phyloP scores from a whole-genome alignment of 2,329 filamentous ascomycete genomes.

The Cytospora leucostoma region DNA sequence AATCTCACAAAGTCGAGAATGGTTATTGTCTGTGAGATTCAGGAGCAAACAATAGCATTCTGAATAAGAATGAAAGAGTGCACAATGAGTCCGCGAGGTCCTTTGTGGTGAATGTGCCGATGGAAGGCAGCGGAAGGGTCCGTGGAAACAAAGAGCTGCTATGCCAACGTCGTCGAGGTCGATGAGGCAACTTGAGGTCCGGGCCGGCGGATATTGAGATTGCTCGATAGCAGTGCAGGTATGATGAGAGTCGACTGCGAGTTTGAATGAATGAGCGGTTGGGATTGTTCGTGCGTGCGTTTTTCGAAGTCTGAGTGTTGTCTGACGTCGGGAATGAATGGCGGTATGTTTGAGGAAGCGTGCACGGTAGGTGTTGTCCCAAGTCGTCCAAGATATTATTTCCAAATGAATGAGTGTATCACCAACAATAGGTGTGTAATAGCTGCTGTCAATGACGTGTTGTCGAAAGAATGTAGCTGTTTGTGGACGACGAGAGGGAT shows the following conservation, averaged over 20 bases:
- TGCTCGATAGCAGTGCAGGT: conserved; percentile 13
- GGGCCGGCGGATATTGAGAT: conserved; percentile 24
- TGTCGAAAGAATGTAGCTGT: conserved; percentile 21
- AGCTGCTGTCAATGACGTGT: background rate
- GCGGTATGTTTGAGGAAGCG: conserved; percentile 11
- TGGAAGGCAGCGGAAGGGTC: conserved; percentile 2
- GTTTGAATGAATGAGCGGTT: background rate
- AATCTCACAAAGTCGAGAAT: conserved; percentile 13
- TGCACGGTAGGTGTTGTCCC: conserved; percentile 10
- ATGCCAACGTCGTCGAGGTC: conserved; percentile 13
- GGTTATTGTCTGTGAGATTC: conserved; percentile 22
- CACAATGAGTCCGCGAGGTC: conserved; percentile 12
- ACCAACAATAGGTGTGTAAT: conserved; percentile 9
- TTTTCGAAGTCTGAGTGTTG: conserved; percentile 14
- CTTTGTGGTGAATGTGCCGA: conserved; percentile 18
- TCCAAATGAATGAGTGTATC: conserved; percentile 12
- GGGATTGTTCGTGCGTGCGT: conserved; percentile 1
- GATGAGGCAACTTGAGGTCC: conserved; percentile 23
- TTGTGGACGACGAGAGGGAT: conserved; percentile 15
- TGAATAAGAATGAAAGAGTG: conserved; percentile 11
- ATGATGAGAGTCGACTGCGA: conserved; percentile 12
- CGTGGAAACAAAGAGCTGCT: conserved; percentile 1
- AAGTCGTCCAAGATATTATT: conserved; percentile 5
- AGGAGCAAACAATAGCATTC: conserved; percentile 24
- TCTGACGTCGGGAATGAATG: conserved; percentile 14